phyloP scores from a whole-genome alignment of 2,329 filamentous ascomycete genomes.

The Rasamsonia emersonii region DNA sequence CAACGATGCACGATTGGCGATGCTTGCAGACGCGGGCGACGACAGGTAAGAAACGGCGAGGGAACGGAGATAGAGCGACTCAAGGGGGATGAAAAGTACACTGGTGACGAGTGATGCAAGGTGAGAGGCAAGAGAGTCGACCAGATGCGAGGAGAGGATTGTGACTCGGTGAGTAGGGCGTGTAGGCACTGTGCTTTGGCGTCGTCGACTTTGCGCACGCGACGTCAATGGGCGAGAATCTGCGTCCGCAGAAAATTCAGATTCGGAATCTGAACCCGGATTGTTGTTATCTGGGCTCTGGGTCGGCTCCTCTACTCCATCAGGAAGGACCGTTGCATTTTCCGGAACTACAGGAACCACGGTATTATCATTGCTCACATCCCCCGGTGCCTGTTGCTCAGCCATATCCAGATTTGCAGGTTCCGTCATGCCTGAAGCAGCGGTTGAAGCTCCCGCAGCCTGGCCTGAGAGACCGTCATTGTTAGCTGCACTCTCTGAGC shows the following conservation, averaged over 20 bases:
- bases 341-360: slow-evolving; percentile 8
- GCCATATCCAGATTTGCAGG: slow-evolving; percentile 4
- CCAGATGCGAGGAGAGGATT: slow-evolving; percentile 33
- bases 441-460: slow-evolving; percentile 13
- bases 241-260: slow-evolving; percentile 11
- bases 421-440: slow-evolving; percentile 8
- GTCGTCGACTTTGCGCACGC: slow-evolving; percentile 12
- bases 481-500: slow-evolving; percentile 11
- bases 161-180: slow-evolving; percentile 30
- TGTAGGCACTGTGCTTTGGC: slow-evolving; percentile 6
- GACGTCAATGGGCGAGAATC: slow-evolving; percentile 12
- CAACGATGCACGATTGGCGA: slow-evolving; percentile 7
- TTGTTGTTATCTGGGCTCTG: slow-evolving; percentile 15
- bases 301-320: slow-evolving; percentile 22
- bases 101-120: slow-evolving; percentile 29
- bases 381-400: slow-evolving; percentile 7
- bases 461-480: slow-evolving; percentile 17
- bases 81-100: slow-evolving; percentile 32
- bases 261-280: slow-evolving; percentile 8
- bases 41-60: slow-evolving; percentile 30
- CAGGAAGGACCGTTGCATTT: slow-evolving; percentile 20
- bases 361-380: slow-evolving; percentile 6
- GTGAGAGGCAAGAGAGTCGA: slow-evolving; percentile 35
- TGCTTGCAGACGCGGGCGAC: slow-evolving; percentile 14
- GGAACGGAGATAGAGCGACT: slow-evolving; percentile 32